Percentiles rank a stretch among this genome's conserved stretches.
Conservation (phyloP, 2,329 filamentous ascomycete species). For the Aspergillus fumigatus region DNA sequence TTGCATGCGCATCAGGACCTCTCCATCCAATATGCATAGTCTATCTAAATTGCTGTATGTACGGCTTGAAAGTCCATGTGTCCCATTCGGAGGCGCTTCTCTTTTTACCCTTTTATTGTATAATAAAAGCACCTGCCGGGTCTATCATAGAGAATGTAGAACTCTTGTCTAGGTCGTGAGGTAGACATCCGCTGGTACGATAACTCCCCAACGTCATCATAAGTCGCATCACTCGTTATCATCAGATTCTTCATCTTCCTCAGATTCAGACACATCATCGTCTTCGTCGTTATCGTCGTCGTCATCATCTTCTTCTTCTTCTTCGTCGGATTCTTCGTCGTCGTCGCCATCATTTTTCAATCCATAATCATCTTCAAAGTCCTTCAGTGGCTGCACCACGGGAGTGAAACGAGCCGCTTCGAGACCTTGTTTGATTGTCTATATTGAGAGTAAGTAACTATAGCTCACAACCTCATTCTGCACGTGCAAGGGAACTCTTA, state of each 20-base stretch:
- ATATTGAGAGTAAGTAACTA: constrained; percentile 17
- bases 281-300: constrained; percentile 36
- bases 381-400: constrained; percentile 65
- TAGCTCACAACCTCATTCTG: background rate
- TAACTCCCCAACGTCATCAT: constrained; percentile 5
- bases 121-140: background rate
- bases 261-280: constrained; percentile 41
- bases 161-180: background rate
- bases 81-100: background rate
- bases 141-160: background rate
- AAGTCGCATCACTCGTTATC: constrained; percentile 23
- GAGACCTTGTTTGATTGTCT: constrained; percentile 75
- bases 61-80: background rate
- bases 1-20: background rate
- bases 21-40: background rate
- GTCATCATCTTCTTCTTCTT: constrained; percentile 40
- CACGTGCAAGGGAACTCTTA: constrained; percentile 44
- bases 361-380: constrained; percentile 89
- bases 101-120: background rate
- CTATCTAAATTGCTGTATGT: background rate
- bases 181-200: constrained; percentile 7
- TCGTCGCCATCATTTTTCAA: constrained; percentile 60
- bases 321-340: constrained; percentile 55
- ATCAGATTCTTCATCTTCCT: constrained; percentile 40
- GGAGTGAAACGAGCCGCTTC: constrained; percentile 72